Evolutionary conservation across 176 grass and related monocot species (phyloP).

Genomic region (Oryza officinalis): DNA sequence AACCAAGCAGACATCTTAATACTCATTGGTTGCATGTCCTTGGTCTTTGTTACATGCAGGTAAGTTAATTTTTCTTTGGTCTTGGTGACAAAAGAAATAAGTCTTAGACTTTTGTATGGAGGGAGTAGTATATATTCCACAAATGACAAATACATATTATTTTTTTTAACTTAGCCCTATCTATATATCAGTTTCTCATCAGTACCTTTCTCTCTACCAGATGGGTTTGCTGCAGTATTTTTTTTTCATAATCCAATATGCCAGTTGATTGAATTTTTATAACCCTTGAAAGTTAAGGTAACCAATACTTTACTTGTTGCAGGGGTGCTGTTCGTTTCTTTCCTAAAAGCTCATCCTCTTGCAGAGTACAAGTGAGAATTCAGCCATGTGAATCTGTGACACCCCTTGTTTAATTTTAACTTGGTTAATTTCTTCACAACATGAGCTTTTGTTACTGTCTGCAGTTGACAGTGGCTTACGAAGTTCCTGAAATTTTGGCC

Average conservation of each 20-base stretch:
- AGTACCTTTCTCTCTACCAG: background rate
- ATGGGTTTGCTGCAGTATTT: background rate
- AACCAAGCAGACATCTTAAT: too few species aligned
- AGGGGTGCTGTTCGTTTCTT: constrained; percentile 95
- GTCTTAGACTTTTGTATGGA: too few species aligned
- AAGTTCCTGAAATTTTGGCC: constrained; percentile 80
- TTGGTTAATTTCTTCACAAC: background rate
- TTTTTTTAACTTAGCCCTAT: background rate
- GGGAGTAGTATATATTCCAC: too few species aligned
- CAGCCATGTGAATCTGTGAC: constrained; percentile 15
- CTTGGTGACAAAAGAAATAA: too few species aligned
- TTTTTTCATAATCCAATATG: background rate
- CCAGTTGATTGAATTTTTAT: background rate
- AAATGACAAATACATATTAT: too few species aligned
- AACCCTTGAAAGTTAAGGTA: background rate
- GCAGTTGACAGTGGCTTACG: constrained; percentile 92
- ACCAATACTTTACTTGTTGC: constrained; percentile 34
- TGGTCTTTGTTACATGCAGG: too few species aligned
- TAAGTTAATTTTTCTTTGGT: too few species aligned
- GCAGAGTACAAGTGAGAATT: constrained; percentile 81
- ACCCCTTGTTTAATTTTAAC: background rate
- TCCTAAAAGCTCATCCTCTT: constrained; percentile 66
- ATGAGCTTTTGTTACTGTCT: constrained; percentile 12
- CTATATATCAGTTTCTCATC: constrained; percentile 1
- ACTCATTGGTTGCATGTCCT: too few species aligned